Percentiles rank a stretch among this genome's conserved stretches.
These are phyloP conservation scores for Carpediemonas membranifera DNA, from an alignment of 78 protist species.

Conservation along the genomic window DNA sequence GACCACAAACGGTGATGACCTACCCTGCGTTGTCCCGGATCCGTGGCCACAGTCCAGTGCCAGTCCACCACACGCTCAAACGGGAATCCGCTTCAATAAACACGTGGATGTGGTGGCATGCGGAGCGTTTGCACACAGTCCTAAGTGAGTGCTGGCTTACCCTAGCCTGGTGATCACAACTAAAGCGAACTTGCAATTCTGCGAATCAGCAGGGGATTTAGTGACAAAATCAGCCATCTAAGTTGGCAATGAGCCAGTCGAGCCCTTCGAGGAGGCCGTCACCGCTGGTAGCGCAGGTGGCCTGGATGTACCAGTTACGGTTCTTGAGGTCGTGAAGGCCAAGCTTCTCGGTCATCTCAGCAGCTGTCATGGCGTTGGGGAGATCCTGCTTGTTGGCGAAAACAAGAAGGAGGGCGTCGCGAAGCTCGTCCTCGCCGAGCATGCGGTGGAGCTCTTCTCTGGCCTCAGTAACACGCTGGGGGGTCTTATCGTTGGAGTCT, in stretches of 20 bases:
- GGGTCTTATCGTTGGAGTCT: slow-evolving; percentile 42
- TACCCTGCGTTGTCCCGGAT: too few relatives aligned
- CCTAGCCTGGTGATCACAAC: too few relatives aligned
- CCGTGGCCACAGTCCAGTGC: too few relatives aligned
- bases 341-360: slow-evolving; percentile 8
- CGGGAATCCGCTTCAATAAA: too few relatives aligned
- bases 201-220: too few relatives aligned
- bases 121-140: too few relatives aligned
- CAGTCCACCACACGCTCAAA: too few relatives aligned
- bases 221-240: too few relatives aligned
- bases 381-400: slow-evolving; percentile 75
- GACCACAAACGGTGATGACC: too few relatives aligned
- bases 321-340: slow-evolving; percentile 46
- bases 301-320: slow-evolving; percentile 51
- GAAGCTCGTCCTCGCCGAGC: slow-evolving; percentile 70
- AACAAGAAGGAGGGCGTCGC: slow-evolving; percentile 64
- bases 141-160: too few relatives aligned
- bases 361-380: slow-evolving; percentile 14
- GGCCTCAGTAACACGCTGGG: not conserved
- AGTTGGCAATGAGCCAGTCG: slow-evolving; percentile 71
- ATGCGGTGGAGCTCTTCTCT: slow-evolving; percentile 41
- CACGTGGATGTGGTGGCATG: too few relatives aligned
- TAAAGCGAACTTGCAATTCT: too few relatives aligned
- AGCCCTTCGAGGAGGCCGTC: slow-evolving; percentile 66
- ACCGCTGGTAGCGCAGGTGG: not conserved